Evolutionary conservation across 1,139 yeast genomes (phyloP), one percentile per base, ranked within the genome.

Genomic region (Nakaseomyces uthaithaninus): DNA sequence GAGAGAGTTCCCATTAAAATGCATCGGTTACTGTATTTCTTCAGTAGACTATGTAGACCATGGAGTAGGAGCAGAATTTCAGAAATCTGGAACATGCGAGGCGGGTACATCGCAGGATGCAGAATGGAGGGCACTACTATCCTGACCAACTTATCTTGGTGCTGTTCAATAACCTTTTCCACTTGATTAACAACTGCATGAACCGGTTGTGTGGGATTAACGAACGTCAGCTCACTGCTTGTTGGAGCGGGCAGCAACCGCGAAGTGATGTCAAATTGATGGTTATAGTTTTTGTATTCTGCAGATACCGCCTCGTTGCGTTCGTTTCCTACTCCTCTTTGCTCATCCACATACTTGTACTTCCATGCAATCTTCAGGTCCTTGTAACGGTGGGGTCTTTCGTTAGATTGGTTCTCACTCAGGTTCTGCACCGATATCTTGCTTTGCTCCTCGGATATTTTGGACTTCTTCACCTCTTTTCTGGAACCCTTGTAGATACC

Each of bases 291-390:
- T 6, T 18, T 76, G 51, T 75, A 69, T 2, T 55, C 58, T 22
- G 52, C 50, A 6, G 43, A 46, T 7, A 60, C 54, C 3, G 52
- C 49, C 2, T 47, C 55, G 2, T 58, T 50, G n/a, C 57, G 61
- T 3, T 52, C 52, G 5, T 51, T 52, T 2, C 41, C 35, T 16
- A 41, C 46, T 20, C 51, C 50, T 3, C 46, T 47, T 20, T 51
- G 52, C 28, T 63, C 71, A 42, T 74, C 73, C 34, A 69, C 72
- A 40, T 79, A 59, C 0, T 86, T 86, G 52, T 85, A 85, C 53
- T 94, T 73, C 95, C 95, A 85, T 1, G 95, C 94, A 52, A 85
- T 85, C 56, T 79, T 81, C 67, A 85, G 62, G 49, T 80, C 84
- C 19, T 67, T 62, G 16, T 59, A 53, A 36, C 55, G 51, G 12